Evolutionary conservation across 352 stramenopile species (phyloP), one percentile per base, ranked within the genome.

Genomic region (Phytophthora europaea): DNA sequence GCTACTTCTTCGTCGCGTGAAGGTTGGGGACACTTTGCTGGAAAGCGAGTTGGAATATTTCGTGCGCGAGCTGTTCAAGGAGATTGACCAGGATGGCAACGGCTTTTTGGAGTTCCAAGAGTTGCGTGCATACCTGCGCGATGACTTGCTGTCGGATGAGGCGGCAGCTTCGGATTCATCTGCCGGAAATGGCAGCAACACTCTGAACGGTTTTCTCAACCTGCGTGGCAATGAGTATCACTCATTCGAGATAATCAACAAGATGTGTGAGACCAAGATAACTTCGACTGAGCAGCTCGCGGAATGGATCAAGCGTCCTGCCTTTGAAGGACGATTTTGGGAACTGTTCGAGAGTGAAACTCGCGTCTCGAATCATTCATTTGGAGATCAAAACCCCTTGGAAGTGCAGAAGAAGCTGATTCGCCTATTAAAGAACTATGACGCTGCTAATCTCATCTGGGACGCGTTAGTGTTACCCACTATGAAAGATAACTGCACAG

Each of bases 91-190:
- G 62, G 93, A 99, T 66, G 87, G 83, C 6, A 94, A 87, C 20
- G 94, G 96, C 0, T 90, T 89, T 54, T 92, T 99, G 28, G 96
- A 99, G 73, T 99, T 99, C 70, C 93, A 99, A 34, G 96, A 99
- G 68, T 97, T 99, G 56, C 79, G 98, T 22, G 88, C 91, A 18
- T 94, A 80, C 65, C 78, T 88, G 56, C 79, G 78, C 7, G 83
- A 89, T 71, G 83, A 90, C 12, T 48, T 89, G 59, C 33, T 89
- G 45, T 72, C 73, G 4, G 57, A 73, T 52, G 77, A 88, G 31
- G 60, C 62, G 23, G 50, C 58, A 55, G 45, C 61, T 55, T 65
- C 63, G 8, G 58, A 55, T 61, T 67, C 53, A 16, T 47, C 36
- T 16, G 34, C 68, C 12, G 34, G 50, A 10, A 84, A 86, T 51